phyloP scores from a whole-genome alignment of 164 flowering plant species.

The Euptelea pleiosperma region DNA sequence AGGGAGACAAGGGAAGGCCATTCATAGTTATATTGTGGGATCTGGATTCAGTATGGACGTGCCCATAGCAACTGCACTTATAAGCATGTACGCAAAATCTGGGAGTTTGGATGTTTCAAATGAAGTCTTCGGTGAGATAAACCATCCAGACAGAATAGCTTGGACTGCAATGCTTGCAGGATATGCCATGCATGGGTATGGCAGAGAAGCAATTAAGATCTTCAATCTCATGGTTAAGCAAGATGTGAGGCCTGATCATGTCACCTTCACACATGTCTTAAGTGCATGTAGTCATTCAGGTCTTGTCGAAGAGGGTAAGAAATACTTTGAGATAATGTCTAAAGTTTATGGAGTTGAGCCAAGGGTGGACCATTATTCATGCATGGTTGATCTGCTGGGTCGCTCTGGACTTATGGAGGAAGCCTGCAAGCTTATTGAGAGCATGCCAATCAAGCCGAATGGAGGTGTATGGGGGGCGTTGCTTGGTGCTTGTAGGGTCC shows the following conservation, averaged over 20 bases:
- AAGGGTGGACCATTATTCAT: constrained; percentile 32
- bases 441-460: constrained; percentile 31
- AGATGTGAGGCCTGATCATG: constrained; percentile 30
- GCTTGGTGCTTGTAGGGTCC: constrained; percentile 27
- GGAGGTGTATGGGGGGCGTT: constrained; percentile 32
- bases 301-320: constrained; percentile 25
- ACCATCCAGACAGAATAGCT: constrained; percentile 26
- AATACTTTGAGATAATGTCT: constrained; percentile 23
- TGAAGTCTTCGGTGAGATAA: constrained; percentile 23
- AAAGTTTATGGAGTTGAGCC: constrained; percentile 27
- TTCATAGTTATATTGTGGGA: constrained; percentile 26
- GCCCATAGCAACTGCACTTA: constrained; percentile 24
- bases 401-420: constrained; percentile 27
- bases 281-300: constrained; percentile 37
- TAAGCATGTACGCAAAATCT: constrained; percentile 29
- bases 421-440: constrained; percentile 16
- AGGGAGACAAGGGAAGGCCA: constrained; percentile 18
- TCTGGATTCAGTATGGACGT: constrained; percentile 25
- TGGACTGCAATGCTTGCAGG: constrained; percentile 38
- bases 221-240: constrained; percentile 25
- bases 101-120: constrained; percentile 25
- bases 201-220: constrained; percentile 22
- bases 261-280: constrained; percentile 32
- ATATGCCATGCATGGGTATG: constrained; percentile 36
- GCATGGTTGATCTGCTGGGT: constrained; percentile 38